Evolutionary conservation across 495 filamentous ascomycete genomes (phyloP).

Genomic region (Aspergillus hancockii): DNA sequence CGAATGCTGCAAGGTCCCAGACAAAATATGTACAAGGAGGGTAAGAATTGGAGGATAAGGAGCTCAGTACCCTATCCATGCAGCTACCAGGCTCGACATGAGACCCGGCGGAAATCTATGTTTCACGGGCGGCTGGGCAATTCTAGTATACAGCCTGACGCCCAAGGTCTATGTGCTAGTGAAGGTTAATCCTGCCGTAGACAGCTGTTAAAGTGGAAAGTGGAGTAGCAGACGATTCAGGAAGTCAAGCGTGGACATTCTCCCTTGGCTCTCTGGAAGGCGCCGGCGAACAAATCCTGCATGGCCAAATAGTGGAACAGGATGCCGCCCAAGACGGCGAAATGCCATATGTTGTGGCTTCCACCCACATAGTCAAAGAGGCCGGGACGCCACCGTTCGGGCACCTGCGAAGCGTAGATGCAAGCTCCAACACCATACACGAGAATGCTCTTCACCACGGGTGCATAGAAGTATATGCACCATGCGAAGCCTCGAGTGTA

Average conservation of each 20-base stretch:
- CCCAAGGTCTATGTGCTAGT: not conserved
- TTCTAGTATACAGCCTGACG: not conserved
- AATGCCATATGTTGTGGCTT: conserved; percentile 96
- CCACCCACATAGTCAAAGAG: conserved; percentile 92
- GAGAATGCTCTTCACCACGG: conserved; percentile 76
- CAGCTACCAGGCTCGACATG: not conserved
- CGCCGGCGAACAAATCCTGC: conserved; percentile 87
- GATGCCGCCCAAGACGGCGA: conserved; percentile 95
- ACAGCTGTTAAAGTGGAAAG: not conserved
- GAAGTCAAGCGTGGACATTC: conserved; percentile 49
- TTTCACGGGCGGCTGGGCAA: not conserved
- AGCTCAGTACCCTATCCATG: not conserved
- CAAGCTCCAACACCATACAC: conserved; percentile 85
- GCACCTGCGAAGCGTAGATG: conserved; percentile 91
- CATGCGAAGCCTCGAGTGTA: conserved; percentile 71
- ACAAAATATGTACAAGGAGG: conserved; percentile 5
- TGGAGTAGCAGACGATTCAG: not conserved
- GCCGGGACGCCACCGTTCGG: conserved; percentile 90
- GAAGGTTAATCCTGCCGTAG: not conserved
- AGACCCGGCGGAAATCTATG: conserved; percentile 4
- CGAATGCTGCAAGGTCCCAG: not conserved
- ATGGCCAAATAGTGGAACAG: conserved; percentile 95
- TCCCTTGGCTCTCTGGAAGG: conserved; percentile 70
- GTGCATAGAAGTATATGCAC: conserved; percentile 85
- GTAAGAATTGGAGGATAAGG: not conserved